Evolutionary conservation across 371 early-diverging fungal genomes (phyloP).

Genomic region (Mucor indicus): DNA sequence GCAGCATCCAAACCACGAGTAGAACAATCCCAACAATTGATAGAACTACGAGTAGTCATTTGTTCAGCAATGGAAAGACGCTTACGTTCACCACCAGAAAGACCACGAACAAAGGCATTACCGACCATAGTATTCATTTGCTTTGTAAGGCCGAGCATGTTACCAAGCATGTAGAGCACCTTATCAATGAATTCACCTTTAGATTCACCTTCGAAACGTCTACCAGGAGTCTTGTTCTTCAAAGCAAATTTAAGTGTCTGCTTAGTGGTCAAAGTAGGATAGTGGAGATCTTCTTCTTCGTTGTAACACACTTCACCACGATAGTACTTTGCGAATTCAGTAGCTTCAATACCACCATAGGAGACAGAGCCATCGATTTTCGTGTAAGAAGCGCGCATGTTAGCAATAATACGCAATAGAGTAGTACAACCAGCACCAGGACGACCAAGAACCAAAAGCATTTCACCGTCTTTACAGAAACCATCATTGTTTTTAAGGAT

Average conservation of each 20-base stretch:
- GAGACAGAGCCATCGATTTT: constrained; percentile 38
- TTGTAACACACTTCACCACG: constrained; percentile 54
- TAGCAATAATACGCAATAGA: constrained; percentile 51
- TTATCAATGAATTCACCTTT: constrained; percentile 29
- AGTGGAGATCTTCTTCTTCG: constrained; percentile 58
- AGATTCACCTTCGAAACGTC: constrained; percentile 32
- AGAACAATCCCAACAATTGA: constrained; percentile 74
- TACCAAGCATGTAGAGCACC: constrained; percentile 42
- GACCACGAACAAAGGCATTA: constrained; percentile 65
- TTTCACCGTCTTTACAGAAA: constrained; percentile 55
- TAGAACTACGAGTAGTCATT: constrained; percentile 61
- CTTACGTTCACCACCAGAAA: constrained; percentile 77
- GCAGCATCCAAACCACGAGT: constrained; percentile 86
- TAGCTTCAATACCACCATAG: constrained; percentile 50
- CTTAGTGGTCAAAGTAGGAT: constrained; percentile 51
- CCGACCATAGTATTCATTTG: constrained; percentile 71
- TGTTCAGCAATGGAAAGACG: constrained; percentile 75
- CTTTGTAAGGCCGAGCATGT: constrained; percentile 56
- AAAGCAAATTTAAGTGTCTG: constrained; percentile 54
- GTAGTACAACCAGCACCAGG: constrained; percentile 60
- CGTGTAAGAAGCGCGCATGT: constrained; percentile 47
- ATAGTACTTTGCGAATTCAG: constrained; percentile 37
- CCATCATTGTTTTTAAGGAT: constrained; percentile 46
- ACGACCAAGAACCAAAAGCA: constrained; percentile 58
- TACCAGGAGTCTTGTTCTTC: constrained; percentile 52